Percentiles rank a stretch among this genome's conserved stretches.
Evolutionary conservation across 2,329 filamentous ascomycete species (phyloP).

Genomic region (Scortechinia acanthostroma): DNA sequence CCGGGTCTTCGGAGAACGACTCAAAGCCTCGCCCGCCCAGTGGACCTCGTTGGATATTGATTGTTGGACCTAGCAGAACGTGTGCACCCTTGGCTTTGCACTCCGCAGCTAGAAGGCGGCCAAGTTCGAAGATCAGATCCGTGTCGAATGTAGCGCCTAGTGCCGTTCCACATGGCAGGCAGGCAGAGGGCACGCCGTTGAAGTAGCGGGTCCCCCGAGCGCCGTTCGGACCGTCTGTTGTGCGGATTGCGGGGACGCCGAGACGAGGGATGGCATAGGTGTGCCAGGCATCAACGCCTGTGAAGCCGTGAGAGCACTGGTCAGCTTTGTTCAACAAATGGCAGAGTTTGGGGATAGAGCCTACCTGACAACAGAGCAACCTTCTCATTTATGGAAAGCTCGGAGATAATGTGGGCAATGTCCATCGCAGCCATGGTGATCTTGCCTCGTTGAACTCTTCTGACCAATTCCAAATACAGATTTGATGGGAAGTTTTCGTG

Average conservation of each 20-base stretch:
- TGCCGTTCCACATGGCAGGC: constrained; percentile 50
- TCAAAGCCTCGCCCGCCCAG: constrained; percentile 53
- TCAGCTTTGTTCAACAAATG: not conserved
- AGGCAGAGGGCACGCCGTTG: constrained; percentile 51
- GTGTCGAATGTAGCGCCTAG: constrained; percentile 51
- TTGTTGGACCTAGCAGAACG: constrained; percentile 51
- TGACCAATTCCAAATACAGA: too few relatives aligned
- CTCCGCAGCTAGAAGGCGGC: constrained; percentile 41
- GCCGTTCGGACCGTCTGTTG: constrained; percentile 66
- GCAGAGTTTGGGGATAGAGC: not conserved
- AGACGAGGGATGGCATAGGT: constrained; percentile 51
- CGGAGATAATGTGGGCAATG: too few relatives aligned
- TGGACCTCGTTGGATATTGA: constrained; percentile 55
- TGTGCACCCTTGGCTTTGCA: constrained; percentile 48
- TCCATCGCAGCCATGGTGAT: too few relatives aligned
- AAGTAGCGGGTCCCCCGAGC: constrained; percentile 64
- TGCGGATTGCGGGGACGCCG: constrained; percentile 55
- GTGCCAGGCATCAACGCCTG: constrained; percentile 65
- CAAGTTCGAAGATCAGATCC: constrained; percentile 39
- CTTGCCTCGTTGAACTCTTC: too few relatives aligned
- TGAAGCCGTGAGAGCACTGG: too few relatives aligned
- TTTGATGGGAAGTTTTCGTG: too few relatives aligned
- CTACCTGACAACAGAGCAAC: not conserved
- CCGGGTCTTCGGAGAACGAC: constrained; percentile 48
- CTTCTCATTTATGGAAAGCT: not conserved